These are phyloP conservation scores for Odontarrhena argentea DNA, from an alignment of 345 rosid genomes.

Conservation along the genomic window DNA sequence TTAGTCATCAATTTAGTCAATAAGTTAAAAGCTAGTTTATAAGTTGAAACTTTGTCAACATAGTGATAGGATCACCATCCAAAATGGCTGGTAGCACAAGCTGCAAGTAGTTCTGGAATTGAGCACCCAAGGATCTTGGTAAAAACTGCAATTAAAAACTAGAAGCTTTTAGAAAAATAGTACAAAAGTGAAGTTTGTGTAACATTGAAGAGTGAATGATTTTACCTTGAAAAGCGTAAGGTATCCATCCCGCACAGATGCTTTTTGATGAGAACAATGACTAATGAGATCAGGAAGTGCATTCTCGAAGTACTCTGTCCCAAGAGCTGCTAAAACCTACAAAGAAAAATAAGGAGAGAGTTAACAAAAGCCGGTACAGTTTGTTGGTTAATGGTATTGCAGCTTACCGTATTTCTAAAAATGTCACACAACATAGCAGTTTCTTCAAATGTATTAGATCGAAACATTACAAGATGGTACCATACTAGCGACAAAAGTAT, in stretches of 20 bases:
- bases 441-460: conserved; percentile 2
- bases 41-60: conserved; percentile 17
- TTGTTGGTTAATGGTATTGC: conserved; percentile 7
- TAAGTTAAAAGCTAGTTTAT: conserved; percentile 22
- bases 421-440: conserved; percentile 19
- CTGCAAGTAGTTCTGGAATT: conserved; percentile 94
- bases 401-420: conserved; percentile 1
- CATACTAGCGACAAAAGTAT: neutral
- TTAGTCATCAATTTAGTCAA: conserved; percentile 30
- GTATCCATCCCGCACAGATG: conserved; percentile 98
- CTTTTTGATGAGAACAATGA: conserved; percentile 90
- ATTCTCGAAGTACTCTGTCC: conserved; percentile 74
- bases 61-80: conserved; percentile 59
- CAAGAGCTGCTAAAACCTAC: conserved; percentile 97
- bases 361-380: conserved; percentile 14
- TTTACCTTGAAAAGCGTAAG: conserved; percentile 92
- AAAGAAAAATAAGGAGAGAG: conserved; percentile 31
- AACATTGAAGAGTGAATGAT: neutral
- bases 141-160: conserved; percentile 60
- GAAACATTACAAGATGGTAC: conserved; percentile 14
- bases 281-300: conserved; percentile 88
- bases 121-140: conserved; percentile 92
- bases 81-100: conserved; percentile 92
- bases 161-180: conserved; percentile 19
- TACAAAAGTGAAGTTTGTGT: conserved; percentile 7